Evolutionary conservation across 305 asterid species (phyloP).

Genomic region (Euphrasia arctica): DNA sequence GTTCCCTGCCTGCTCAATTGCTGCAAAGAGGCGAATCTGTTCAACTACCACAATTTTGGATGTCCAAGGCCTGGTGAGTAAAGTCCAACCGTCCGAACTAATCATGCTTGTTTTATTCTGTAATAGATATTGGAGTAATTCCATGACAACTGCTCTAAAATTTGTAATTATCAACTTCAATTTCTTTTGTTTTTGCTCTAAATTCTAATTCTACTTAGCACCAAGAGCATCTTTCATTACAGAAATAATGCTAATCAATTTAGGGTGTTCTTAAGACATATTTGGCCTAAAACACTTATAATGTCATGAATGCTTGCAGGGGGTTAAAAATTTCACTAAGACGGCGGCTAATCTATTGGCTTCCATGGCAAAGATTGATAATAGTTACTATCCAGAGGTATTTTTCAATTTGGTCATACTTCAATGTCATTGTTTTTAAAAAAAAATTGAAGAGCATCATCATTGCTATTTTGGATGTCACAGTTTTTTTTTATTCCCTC

Average conservation of each 20-base stretch:
- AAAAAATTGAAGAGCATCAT: background rate
- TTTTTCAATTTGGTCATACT: slow-evolving; percentile 10
- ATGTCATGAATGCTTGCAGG: slow-evolving; percentile 66
- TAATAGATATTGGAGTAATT: too few relatives aligned
- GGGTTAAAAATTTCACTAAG: slow-evolving; percentile 76
- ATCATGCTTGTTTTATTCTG: too few relatives aligned
- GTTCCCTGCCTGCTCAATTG: slow-evolving; percentile 93
- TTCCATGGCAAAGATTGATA: slow-evolving; percentile 82
- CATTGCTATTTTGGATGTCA: background rate
- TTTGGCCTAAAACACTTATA: too few relatives aligned
- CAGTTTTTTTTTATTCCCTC: background rate
- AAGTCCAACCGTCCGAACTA: too few relatives aligned
- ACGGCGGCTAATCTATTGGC: slow-evolving; percentile 74
- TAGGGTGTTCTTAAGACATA: too few relatives aligned
- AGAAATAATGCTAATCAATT: slow-evolving; percentile 10
- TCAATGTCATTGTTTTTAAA: background rate
- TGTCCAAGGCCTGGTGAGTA: slow-evolving; percentile 92
- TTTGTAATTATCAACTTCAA: background rate
- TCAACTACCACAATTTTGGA: slow-evolving; percentile 90
- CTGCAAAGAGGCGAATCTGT: slow-evolving; percentile 78
- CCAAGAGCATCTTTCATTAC: background rate
- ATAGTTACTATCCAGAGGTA: slow-evolving; percentile 89
- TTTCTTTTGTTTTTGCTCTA: background rate
- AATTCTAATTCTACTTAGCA: background rate
- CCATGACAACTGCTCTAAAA: too few relatives aligned